A percentile compares a stretch with the other conserved stretches of the same genome.
Evolutionary conservation across 768 basidiomycete species (phyloP).

Genomic region (Suillus discolor): DNA sequence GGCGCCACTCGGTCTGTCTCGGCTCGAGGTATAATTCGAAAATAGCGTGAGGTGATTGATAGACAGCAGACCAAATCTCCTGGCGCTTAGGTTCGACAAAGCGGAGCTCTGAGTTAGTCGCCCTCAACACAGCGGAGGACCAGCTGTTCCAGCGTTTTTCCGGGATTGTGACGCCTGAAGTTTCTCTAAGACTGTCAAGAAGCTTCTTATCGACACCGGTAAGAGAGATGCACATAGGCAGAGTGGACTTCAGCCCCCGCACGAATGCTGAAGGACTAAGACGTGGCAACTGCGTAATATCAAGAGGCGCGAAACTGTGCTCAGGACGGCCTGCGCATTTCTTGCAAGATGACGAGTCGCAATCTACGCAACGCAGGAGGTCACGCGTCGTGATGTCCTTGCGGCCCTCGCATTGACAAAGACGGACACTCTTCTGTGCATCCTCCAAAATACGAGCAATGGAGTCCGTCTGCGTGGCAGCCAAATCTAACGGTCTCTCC

Average conservation of each 20-base stretch:
- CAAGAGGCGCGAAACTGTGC: constrained; percentile 68
- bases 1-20: constrained; percentile 81
- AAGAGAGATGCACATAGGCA: constrained; percentile 86
- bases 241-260: constrained; percentile 71
- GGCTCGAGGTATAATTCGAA: constrained; percentile 80
- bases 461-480: constrained; percentile 48
- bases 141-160: constrained; percentile 68
- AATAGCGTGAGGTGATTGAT: constrained; percentile 67
- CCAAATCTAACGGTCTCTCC: constrained; percentile 68
- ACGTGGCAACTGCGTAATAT: constrained; percentile 55
- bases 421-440: constrained; percentile 72
- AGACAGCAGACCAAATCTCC: constrained; percentile 83
- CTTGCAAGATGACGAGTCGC: constrained; percentile 76
- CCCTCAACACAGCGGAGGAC: constrained; percentile 65
- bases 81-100: constrained; percentile 89
- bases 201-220: constrained; percentile 48
- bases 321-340: constrained; percentile 91
- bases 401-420: constrained; percentile 92
- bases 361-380: constrained; percentile 73
- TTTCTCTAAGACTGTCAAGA: constrained; percentile 51
- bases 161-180: constrained; percentile 45
- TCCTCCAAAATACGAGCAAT: constrained; percentile 59
- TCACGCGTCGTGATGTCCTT: constrained; percentile 69
- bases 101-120: constrained; percentile 63
- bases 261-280: constrained; percentile 73